These are phyloP conservation scores for Boechera divaricarpa DNA, from an alignment of 345 rosid species.

Conservation along the genomic window DNA sequence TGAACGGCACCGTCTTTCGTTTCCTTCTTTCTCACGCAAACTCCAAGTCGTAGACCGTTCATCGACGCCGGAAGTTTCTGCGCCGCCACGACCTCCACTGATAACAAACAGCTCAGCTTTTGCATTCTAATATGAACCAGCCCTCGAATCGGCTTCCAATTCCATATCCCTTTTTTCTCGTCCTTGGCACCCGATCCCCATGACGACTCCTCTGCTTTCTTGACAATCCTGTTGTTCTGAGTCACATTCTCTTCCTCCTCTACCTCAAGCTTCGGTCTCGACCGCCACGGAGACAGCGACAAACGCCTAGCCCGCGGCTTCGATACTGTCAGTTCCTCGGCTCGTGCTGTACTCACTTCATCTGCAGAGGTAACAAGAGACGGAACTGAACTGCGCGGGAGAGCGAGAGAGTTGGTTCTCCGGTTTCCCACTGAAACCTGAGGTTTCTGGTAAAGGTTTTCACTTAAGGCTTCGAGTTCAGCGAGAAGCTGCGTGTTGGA, in stretches of 20 bases:
- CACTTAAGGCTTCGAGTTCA: slow-evolving; percentile 85
- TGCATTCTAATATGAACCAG: slow-evolving; percentile 84
- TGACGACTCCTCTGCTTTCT: slow-evolving; percentile 41
- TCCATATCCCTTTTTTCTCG: slow-evolving; percentile 86
- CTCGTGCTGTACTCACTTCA: slow-evolving; percentile 44
- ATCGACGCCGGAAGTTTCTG: slow-evolving; percentile 89
- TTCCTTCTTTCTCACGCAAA: slow-evolving; percentile 85
- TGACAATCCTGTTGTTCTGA: slow-evolving; percentile 41
- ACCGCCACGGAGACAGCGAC: slow-evolving; percentile 94
- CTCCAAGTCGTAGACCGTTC: slow-evolving; percentile 93
- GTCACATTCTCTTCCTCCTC: slow-evolving; percentile 44
- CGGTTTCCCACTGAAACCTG: slow-evolving; percentile 53
- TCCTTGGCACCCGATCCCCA: slow-evolving; percentile 20
- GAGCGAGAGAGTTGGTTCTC: slow-evolving; percentile 84
- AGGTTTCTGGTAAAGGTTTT: slow-evolving; percentile 77
- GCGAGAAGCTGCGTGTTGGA: slow-evolving; percentile 76
- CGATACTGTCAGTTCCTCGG: slow-evolving; percentile 41
- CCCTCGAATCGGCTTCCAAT: slow-evolving; percentile 92
- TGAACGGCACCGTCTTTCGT: slow-evolving; percentile 81
- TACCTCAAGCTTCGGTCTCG: slow-evolving; percentile 70
- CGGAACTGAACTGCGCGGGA: slow-evolving; percentile 72
- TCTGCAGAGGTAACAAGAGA: slow-evolving; percentile 45
- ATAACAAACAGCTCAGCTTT: slow-evolving; percentile 83
- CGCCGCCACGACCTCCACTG: slow-evolving; percentile 80
- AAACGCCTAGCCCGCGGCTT: slow-evolving; percentile 65